Base-by-base conservation (phyloP, 352 stramenopile genomes). In the Pythium insidiosum region DNA sequence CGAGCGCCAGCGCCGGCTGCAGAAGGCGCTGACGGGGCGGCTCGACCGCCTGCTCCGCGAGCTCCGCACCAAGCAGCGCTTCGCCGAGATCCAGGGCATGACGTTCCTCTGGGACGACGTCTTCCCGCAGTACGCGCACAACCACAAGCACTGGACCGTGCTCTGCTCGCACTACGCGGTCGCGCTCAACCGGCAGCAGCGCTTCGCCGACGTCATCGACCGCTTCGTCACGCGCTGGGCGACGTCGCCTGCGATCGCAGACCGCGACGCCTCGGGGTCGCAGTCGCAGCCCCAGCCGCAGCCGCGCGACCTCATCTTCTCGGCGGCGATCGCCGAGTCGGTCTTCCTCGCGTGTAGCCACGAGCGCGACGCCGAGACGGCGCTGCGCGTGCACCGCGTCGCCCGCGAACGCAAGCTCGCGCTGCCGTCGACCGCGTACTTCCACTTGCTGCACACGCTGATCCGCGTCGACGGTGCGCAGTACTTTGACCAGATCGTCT, bases 361-460 rank as follows among this genome's bases (percentile, higher is more conserved):
- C 29, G 9, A 54, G n/a, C 19, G 48, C 1, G 42, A 51, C 22
- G 38, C 46, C 12, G 30, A 60, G 11, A 45, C 33, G 0, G 56
- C 56, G 7, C 21, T 49, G 13, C 42, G 51, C 21, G 18, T 61
- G n/a, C 21, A 61, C 15, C 39, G 28, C 6, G 45, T 54, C 11
- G 41, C 38, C 10, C 51, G 44, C 5, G 41, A 53, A 16, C 40
- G 36, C 16, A 35, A 37, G 5, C 28, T 61, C 4, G 25, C 30
- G 1, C 13, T 65, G 5, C 28, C 36, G n/a, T 7, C 46, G 10
- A 28, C 18, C 19, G 66, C 67, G 4, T 82, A 83, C 35, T 83
- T 84, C 23, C 72, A 86, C 34, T 37, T 77, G 35, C 25, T 89
- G 13, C 69, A 68, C 19, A 62, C 72, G 31, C 33, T 86, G 44